These are phyloP conservation scores for Dimocarpus longan DNA, from an alignment of 345 rosid genomes.

Conservation along the genomic window DNA sequence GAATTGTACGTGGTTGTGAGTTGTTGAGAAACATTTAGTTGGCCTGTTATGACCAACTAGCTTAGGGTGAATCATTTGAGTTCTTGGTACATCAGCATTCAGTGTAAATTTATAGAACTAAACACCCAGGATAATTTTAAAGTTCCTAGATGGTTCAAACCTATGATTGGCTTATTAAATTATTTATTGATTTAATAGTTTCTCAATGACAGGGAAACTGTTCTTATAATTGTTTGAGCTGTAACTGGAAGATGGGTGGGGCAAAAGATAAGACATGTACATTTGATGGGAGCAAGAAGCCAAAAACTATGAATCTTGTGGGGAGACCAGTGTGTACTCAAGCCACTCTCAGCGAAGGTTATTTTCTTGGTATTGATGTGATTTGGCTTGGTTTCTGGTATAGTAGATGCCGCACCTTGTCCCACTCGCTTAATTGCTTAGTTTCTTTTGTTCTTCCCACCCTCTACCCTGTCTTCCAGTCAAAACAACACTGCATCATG, in stretches of 20 bases:
- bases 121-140: background rate
- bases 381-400: background rate
- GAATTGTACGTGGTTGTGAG: background rate
- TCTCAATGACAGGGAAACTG: slow-evolving; percentile 33
- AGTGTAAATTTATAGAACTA: background rate
- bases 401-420: background rate
- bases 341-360: slow-evolving; percentile 54
- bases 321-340: slow-evolving; percentile 66
- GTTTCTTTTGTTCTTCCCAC: background rate
- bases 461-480: background rate
- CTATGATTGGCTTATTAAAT: slow-evolving; percentile 17
- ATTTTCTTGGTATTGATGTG: slow-evolving; percentile 7
- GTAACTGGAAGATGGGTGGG: slow-evolving; percentile 31
- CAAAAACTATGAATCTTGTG: slow-evolving; percentile 35
- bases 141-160: background rate
- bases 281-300: slow-evolving; percentile 41
- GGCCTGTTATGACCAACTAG: background rate
- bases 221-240: slow-evolving; percentile 35
- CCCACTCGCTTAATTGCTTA: background rate
- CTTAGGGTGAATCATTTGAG: background rate
- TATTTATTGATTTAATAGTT: too few relatives aligned
- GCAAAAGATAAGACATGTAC: slow-evolving; percentile 22
- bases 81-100: background rate
- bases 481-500: background rate
- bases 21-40: background rate